Evolutionary conservation across 1,284 basidiomycete species (phyloP).

Genomic region (Neonothopanus nambi): DNA sequence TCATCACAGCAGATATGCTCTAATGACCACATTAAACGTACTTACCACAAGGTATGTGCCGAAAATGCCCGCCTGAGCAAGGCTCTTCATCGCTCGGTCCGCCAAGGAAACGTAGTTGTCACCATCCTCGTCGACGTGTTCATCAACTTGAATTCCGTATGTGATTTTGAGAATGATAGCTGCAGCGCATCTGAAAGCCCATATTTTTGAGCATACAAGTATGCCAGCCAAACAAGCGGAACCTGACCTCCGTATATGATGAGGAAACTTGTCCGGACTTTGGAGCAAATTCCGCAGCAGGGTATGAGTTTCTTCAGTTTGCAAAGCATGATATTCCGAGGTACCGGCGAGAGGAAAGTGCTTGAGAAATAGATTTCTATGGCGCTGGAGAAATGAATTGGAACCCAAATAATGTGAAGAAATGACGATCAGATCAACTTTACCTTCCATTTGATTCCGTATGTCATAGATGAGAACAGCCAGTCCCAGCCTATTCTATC

Average conservation of each 20-base stretch:
- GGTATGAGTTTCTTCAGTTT: slow-evolving; percentile 39
- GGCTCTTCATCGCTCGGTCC: slow-evolving; percentile 35
- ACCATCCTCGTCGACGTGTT: slow-evolving; percentile 34
- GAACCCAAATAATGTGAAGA: slow-evolving; percentile 9
- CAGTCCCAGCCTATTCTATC: slow-evolving; percentile 50
- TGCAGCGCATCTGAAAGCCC: slow-evolving; percentile 31
- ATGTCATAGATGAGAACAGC: slow-evolving; percentile 47
- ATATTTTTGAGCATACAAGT: background rate
- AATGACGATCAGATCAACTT: slow-evolving; percentile 4
- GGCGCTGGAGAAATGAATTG: slow-evolving; percentile 25
- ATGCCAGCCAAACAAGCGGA: background rate
- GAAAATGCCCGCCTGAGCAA: slow-evolving; percentile 41
- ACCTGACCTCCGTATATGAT: slow-evolving; percentile 36
- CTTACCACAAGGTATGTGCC: slow-evolving; percentile 42
- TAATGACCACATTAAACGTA: slow-evolving; percentile 13
- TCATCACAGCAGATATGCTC: too few species aligned
- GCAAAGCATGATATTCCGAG: slow-evolving; percentile 34
- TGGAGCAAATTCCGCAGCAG: slow-evolving; percentile 36
- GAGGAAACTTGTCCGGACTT: slow-evolving; percentile 34
- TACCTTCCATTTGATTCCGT: slow-evolving; percentile 40
- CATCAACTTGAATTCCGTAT: slow-evolving; percentile 37
- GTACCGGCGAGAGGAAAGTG: slow-evolving; percentile 38
- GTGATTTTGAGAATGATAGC: slow-evolving; percentile 40
- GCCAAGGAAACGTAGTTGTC: slow-evolving; percentile 46
- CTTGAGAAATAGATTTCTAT: slow-evolving; percentile 45